Base-by-base conservation (phyloP, 106 monocot species). In the Acorus calamus region DNA sequence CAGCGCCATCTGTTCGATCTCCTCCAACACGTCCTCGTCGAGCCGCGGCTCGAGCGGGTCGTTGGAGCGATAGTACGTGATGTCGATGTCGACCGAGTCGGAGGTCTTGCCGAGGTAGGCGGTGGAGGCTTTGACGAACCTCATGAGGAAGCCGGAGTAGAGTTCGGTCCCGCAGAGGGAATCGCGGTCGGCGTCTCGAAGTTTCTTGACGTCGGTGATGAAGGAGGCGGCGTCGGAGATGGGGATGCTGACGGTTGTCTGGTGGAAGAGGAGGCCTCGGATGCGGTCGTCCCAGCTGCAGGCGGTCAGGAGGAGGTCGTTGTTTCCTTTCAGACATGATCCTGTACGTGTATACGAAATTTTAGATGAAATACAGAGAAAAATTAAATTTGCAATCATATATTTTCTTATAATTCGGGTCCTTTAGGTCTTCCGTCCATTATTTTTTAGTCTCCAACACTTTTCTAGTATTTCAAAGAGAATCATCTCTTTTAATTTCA, bases 51-150 rank as follows among this genome's bases (percentile, higher is more conserved):
- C 13, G 5, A 6, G 8, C 2, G 72, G 72, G 56, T 64, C 56
- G 10, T 12, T 46, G 49, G 51, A 52, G 7, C 72, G 46, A 57
- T 72, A 72, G 56, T 72, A 72, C n/a, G 63, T 72, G 57, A 72
- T 49, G 64, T 72, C 72, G 64, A 72, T 41, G 7, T 72, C 72
- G 14, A 64, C 11, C 11, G 49, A 7, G 49, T 72, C 72, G 14
- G 49, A 63, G 5, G 10, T 7, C 43, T 72, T 56, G 14, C 64
- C 72, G 4, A 72, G 56, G 64, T 57, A 57, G 11, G 72, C 72
- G 3, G 64, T 72, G 47, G 72, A 72, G 49, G 3, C 8, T 7
- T 49, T 55, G 14, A 72, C 72, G 56, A 56, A 72, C 4, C 63
- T 14, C 72, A 72, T 72, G 50, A 71, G 12, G 62, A 71, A 11